phyloP scores from a whole-genome alignment of 495 filamentous ascomycete genomes.

The Cercophora newfieldiana region DNA sequence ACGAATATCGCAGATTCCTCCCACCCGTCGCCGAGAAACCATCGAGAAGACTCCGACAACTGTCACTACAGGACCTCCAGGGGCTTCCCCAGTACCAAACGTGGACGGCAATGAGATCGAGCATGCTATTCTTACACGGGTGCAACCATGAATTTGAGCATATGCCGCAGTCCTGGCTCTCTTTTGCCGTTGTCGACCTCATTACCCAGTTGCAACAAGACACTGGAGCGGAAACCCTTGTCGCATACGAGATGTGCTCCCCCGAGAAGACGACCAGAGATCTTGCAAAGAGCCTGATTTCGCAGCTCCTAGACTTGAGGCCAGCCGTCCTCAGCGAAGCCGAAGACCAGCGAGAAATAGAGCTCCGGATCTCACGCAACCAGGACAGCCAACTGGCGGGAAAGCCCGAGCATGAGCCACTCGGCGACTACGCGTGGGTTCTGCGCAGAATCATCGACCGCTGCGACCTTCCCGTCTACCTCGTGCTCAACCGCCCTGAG shows the following conservation, averaged over 20 bases:
- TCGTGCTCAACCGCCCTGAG: slow-evolving; percentile 6
- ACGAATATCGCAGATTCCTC: neutral
- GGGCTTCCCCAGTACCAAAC: neutral
- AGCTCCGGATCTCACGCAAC: slow-evolving; percentile 3
- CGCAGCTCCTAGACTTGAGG: slow-evolving; percentile 4
- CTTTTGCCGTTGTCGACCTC: slow-evolving; percentile 5
- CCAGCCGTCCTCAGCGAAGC: slow-evolving; percentile 10
- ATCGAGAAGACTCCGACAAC: neutral
- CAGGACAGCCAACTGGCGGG: neutral
- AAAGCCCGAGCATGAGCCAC: neutral
- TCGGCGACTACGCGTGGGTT: neutral
- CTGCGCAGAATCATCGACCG: neutral
- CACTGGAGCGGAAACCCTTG: neutral
- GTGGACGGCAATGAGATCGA: neutral
- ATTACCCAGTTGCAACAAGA: neutral
- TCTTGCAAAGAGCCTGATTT: slow-evolving; percentile 4
- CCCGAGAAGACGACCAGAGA: neutral
- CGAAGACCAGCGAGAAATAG: slow-evolving; percentile 11
- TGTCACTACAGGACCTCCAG: neutral
- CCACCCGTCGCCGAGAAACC: neutral
- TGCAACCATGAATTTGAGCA: neutral
- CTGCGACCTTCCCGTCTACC: neutral
- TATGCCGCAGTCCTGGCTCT: slow-evolving; percentile 13
- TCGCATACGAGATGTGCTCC: slow-evolving; percentile 2
- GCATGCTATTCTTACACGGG: slow-evolving; percentile 10